Evolutionary conservation across 345 rosid species (phyloP), one percentile per base, ranked within the genome.

Genomic region (Salix udensis): DNA sequence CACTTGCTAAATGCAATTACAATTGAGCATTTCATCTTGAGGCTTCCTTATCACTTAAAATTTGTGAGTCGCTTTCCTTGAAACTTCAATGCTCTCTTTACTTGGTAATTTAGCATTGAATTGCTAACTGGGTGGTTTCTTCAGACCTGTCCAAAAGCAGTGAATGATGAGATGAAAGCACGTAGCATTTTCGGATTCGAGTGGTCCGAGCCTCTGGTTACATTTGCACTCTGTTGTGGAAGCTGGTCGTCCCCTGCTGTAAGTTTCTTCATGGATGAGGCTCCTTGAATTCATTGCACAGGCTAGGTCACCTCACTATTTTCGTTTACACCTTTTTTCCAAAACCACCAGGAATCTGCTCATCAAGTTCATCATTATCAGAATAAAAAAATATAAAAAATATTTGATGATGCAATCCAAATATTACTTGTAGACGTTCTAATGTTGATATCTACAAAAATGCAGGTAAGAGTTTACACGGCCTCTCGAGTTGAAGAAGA

Each of bases 221-320:
- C 96, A 48, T 96, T 91, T 71, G 91, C 98, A 6, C 94, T 93
- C 48, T 86, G 96, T 48, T 93, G 97, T 36, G 99, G 99, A 76
- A 96, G 99, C 82, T 87, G 94, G 96, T 89, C 99, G 42, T 96
- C 99, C 37, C 99, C 98, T 65, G 89, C 91, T 58, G 97, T 90
- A 91, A 86, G 97, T 87, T 84, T 61, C 44, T 65, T 39, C n/a
- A 12, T 14, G 64, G 7, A 61, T 16, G 14, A 28, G 15, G 6
- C 19, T 64, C 11, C 70, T 28, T 26, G 21, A 19, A 37, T 10
- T 34, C 7, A 10, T 1, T 18, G 16, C 70, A 10, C 46, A 36
- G 8, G 13, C 53, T 23, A 37, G 67, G 8, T 40, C 40, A 53
- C 14, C 62, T 55, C 28, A n/a, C 28, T 8, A 9, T n/a, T 39